These are phyloP conservation scores for Zygotorulaspora sp. DNA, from an alignment of 805 yeast genomes.

Conservation along the genomic window DNA sequence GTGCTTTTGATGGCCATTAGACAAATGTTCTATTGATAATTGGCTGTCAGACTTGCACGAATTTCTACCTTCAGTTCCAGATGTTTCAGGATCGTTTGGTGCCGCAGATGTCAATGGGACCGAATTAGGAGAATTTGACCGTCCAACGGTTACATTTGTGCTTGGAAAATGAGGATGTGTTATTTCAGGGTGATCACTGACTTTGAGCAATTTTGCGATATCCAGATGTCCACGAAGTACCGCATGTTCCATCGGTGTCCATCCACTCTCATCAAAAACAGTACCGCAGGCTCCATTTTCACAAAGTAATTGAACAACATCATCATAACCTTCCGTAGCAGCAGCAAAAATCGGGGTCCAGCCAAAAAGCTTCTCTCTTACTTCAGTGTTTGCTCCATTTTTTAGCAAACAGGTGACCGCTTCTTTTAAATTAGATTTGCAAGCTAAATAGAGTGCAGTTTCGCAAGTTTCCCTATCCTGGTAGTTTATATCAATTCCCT, in stretches of 20 bases:
- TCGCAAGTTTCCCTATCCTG: slow-evolving; percentile 60
- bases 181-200: slow-evolving; percentile 21
- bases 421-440: slow-evolving; percentile 54
- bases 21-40: slow-evolving; percentile 12
- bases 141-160: slow-evolving; percentile 2
- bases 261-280: slow-evolving; percentile 75
- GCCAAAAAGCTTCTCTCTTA: slow-evolving; percentile 73
- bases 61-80: not conserved
- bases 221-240: slow-evolving; percentile 79
- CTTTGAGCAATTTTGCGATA: slow-evolving; percentile 55
- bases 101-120: slow-evolving; percentile 1
- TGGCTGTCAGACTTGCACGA: slow-evolving; percentile 7
- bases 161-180: slow-evolving; percentile 21
- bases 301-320: slow-evolving; percentile 53
- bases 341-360: slow-evolving; percentile 95
- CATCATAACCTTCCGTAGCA: slow-evolving; percentile 73
- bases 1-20: slow-evolving; percentile 5
- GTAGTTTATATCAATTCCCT: slow-evolving; percentile 61
- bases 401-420: slow-evolving; percentile 53
- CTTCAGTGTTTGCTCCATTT: slow-evolving; percentile 66
- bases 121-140: not conserved
- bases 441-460: slow-evolving; percentile 78
- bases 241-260: slow-evolving; percentile 98
- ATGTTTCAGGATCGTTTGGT: not conserved
- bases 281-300: slow-evolving; percentile 50